Percentiles rank a stretch among this genome's conserved stretches.
Conservation (phyloP, 1,139 yeast genomes). For the Meyerozyma carpophila region DNA sequence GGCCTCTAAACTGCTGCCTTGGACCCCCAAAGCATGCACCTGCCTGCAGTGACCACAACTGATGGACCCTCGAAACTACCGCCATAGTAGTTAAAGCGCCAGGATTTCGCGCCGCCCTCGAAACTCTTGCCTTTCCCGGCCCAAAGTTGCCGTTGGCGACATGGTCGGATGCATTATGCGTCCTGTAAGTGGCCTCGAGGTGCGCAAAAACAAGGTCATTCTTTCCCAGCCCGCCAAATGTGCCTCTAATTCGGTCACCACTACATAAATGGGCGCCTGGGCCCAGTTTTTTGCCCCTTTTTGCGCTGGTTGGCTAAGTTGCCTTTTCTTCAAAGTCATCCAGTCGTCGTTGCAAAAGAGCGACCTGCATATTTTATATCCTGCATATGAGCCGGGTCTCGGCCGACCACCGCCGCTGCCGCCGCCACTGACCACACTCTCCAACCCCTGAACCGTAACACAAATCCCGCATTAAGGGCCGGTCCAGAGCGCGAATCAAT, state of each 20-base stretch:
- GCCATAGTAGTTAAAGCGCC: too few species aligned
- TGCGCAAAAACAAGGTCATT: background rate
- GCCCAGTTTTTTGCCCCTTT: background rate
- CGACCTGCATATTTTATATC: background rate
- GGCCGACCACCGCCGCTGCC: background rate
- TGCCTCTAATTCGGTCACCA: background rate
- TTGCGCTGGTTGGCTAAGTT: too few species aligned
- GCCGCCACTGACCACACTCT: slow-evolving; percentile 1
- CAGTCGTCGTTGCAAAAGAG: background rate
- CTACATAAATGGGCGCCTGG: background rate
- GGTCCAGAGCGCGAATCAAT: background rate
- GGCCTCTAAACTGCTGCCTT: too few species aligned
- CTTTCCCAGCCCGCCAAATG: background rate
- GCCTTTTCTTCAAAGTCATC: too few species aligned
- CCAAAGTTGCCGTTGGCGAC: background rate
- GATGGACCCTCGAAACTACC: too few species aligned
- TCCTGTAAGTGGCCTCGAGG: background rate
- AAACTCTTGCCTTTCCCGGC: too few species aligned
- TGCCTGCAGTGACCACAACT: too few species aligned
- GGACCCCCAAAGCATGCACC: too few species aligned
- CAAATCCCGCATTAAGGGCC: background rate
- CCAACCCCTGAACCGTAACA: background rate
- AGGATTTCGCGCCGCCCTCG: too few species aligned
- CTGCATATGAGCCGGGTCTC: background rate
- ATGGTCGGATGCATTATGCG: background rate